phyloP scores from a whole-genome alignment of 345 rosid species.

The Kandelia obovata region DNA sequence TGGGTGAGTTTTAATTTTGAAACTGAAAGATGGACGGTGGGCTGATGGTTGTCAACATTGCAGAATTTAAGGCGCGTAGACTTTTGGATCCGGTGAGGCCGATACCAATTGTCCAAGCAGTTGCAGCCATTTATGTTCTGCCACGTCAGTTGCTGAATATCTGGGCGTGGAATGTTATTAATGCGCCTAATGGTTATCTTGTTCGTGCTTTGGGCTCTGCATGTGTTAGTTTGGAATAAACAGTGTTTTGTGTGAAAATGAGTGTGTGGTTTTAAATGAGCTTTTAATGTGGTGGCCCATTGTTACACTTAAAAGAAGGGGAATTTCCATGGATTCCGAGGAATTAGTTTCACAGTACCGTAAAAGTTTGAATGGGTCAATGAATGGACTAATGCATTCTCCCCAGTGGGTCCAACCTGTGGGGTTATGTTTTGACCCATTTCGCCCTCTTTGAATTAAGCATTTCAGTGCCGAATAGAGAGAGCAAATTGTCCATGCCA shows the following conservation, averaged over 20 bases:
- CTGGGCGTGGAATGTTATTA: neutral
- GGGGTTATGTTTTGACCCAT: too few relatives aligned
- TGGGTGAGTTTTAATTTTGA: constrained; percentile 19
- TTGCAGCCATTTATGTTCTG: neutral
- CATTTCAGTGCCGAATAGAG: too few relatives aligned
- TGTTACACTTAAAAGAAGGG: neutral
- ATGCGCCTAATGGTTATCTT: neutral
- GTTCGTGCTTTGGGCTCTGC: too few relatives aligned
- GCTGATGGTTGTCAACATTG: constrained; percentile 35
- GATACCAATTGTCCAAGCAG: neutral
- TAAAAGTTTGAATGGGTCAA: too few relatives aligned
- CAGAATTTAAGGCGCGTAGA: constrained; percentile 40
- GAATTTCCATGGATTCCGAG: neutral
- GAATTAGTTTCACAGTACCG: too few relatives aligned
- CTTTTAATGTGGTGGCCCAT: constrained; percentile 43
- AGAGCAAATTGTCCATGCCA: too few relatives aligned
- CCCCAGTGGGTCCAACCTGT: too few relatives aligned
- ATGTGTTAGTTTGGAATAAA: neutral
- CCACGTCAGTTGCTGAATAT: neutral
- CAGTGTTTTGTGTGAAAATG: neutral
- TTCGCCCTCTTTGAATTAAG: too few relatives aligned
- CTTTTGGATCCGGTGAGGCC: constrained; percentile 17
- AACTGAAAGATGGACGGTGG: constrained; percentile 22
- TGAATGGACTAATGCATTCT: too few relatives aligned
- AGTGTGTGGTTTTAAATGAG: neutral